A percentile compares a stretch with the other conserved stretches of the same genome.
Conservation (phyloP, 2,329 filamentous ascomycete species). For the Xylariaceae sp. region DNA sequence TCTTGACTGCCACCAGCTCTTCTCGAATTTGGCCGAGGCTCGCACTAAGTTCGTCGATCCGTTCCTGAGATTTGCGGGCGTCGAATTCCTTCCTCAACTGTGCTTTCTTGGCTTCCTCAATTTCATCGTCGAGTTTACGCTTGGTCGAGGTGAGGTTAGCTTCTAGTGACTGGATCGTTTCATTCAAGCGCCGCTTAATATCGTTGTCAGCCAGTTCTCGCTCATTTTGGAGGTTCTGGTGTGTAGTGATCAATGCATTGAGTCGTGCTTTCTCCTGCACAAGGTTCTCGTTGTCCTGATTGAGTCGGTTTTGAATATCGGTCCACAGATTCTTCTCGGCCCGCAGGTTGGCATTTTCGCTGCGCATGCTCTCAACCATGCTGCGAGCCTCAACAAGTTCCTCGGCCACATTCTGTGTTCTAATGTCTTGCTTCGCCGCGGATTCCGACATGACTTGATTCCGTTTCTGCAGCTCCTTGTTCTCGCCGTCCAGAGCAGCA, state of each 20-base stretch:
- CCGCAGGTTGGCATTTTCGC: constrained; percentile 88
- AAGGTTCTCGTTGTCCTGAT: constrained; percentile 81
- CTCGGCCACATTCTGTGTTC: constrained; percentile 87
- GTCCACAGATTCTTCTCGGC: constrained; percentile 95
- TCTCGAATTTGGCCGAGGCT: constrained; percentile 79
- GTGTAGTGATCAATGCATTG: constrained; percentile 76
- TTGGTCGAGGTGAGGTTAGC: constrained; percentile 75
- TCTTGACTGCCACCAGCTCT: constrained; percentile 82
- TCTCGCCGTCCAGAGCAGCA: constrained; percentile 78
- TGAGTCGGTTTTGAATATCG: constrained; percentile 83
- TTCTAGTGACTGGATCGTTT: constrained; percentile 75
- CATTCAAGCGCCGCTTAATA: constrained; percentile 73
- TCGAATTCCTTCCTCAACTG: constrained; percentile 87
- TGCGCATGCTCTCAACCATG: constrained; percentile 79
- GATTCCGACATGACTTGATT: constrained; percentile 74
- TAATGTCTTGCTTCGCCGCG: constrained; percentile 84
- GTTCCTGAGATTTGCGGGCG: constrained; percentile 79
- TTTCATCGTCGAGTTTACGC: constrained; percentile 77
- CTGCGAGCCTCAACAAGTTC: constrained; percentile 85
- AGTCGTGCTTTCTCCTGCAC: constrained; percentile 81
- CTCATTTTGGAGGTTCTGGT: constrained; percentile 90
- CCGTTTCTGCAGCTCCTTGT: constrained; percentile 80
- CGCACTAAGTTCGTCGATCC: constrained; percentile 85
- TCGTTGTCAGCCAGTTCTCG: constrained; percentile 83
- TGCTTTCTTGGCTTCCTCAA: constrained; percentile 80